These are phyloP conservation scores for Aspergillus ochraceus DNA, from an alignment of 2,329 filamentous ascomycete species.

Conservation along the genomic window DNA sequence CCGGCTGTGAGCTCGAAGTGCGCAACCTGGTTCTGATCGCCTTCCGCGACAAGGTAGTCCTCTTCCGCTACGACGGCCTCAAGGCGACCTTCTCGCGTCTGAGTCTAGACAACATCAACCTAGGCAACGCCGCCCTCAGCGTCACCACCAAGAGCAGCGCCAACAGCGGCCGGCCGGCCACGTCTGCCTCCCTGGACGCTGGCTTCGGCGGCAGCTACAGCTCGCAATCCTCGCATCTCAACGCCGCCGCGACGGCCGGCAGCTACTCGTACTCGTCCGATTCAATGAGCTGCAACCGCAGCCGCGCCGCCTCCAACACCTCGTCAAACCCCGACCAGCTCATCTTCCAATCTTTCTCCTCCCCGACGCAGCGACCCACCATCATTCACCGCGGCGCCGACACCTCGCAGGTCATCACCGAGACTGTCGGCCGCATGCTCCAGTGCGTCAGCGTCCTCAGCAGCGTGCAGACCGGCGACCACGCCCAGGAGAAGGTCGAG, in stretches of 20 bases:
- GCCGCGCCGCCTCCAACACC: slow-evolving; percentile 84
- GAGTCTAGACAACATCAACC: slow-evolving; percentile 74
- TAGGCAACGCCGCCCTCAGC: slow-evolving; percentile 46
- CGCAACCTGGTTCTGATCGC: slow-evolving; percentile 83
- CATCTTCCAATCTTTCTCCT: slow-evolving; percentile 44
- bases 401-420: slow-evolving; percentile 73
- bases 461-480: slow-evolving; percentile 70
- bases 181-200: slow-evolving; percentile 72
- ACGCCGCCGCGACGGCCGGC: slow-evolving; percentile 51
- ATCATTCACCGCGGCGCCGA: slow-evolving; percentile 36
- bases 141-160: slow-evolving; percentile 44
- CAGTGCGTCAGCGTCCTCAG: slow-evolving; percentile 93
- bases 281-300: slow-evolving; percentile 59
- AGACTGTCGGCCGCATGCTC: slow-evolving; percentile 92
- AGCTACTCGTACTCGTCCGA: slow-evolving; percentile 53
- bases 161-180: slow-evolving; percentile 63
- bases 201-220: slow-evolving; percentile 77
- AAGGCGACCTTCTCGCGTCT: slow-evolving; percentile 89
- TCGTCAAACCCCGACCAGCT: slow-evolving; percentile 52
- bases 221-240: slow-evolving; percentile 76
- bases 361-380: slow-evolving; percentile 36
- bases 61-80: slow-evolving; percentile 84
- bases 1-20: slow-evolving; percentile 71
- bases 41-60: slow-evolving; percentile 84
- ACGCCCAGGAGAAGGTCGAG: slow-evolving; percentile 75